phyloP scores from a whole-genome alignment of 2,329 filamentous ascomycete genomes.

The Chalaropsis ovoidea region DNA sequence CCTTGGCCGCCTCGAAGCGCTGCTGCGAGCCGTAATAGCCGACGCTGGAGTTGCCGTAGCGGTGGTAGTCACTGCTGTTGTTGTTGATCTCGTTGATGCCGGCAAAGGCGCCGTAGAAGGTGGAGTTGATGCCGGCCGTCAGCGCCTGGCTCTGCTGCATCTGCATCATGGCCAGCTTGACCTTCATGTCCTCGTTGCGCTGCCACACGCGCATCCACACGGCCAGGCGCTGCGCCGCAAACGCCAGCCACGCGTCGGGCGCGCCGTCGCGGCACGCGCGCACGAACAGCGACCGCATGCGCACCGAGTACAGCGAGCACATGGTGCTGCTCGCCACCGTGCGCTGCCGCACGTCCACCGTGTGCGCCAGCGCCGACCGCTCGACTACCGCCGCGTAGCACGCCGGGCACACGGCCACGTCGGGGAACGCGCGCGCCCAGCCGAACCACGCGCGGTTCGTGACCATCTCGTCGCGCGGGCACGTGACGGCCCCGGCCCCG shows the following conservation, averaged over 20 bases:
- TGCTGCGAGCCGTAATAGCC: conserved; percentile 34
- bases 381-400: conserved; percentile 32
- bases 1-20: conserved; percentile 32
- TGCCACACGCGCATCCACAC: conserved; percentile 31
- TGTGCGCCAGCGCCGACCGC: conserved; percentile 29
- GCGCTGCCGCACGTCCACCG: conserved; percentile 29
- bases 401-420: conserved; percentile 30
- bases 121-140: conserved; percentile 30
- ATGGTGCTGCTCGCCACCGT: conserved; percentile 29
- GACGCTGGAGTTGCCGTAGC: conserved; percentile 32
- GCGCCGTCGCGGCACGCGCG: conserved; percentile 30
- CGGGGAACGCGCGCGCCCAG: conserved; percentile 30
- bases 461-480: conserved; percentile 30
- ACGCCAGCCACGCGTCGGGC: conserved; percentile 30
- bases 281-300: conserved; percentile 34
- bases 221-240: conserved; percentile 29
- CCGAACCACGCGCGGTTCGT: conserved; percentile 33
- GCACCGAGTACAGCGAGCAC: conserved; percentile 34
- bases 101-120: conserved; percentile 33
- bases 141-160: conserved; percentile 29
- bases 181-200: conserved; percentile 30
- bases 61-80: conserved; percentile 30
- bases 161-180: conserved; percentile 31
- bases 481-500: conserved; percentile 23
- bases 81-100: conserved; percentile 28